A percentile compares a stretch with the other conserved stretches of the same genome.
Evolutionary conservation across 2,329 filamentous ascomycete genomes (phyloP).

Genomic region (Pezicula radicicola): DNA sequence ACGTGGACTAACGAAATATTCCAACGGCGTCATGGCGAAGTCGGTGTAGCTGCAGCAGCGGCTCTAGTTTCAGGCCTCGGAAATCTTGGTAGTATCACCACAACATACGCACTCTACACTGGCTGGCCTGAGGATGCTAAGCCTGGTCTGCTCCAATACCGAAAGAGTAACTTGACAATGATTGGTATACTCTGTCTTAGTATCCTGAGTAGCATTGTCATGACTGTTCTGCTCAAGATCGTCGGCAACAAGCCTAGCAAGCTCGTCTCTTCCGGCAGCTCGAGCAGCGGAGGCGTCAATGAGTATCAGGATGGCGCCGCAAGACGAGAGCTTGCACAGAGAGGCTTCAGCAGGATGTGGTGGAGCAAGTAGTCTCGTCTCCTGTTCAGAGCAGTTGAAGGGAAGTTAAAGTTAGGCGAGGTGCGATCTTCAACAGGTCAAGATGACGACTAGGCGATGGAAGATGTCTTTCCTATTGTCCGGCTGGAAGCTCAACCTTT

Average conservation of each 20-base stretch:
- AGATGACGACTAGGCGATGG: background rate
- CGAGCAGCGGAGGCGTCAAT: slow-evolving; percentile 35
- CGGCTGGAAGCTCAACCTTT: slow-evolving; percentile 17
- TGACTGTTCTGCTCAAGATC: slow-evolving; percentile 63
- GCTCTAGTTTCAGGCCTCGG: slow-evolving; percentile 85
- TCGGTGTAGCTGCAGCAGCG: slow-evolving; percentile 82
- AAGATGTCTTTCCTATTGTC: slow-evolving; percentile 5
- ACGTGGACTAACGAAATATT: slow-evolving; percentile 91
- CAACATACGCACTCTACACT: slow-evolving; percentile 84
- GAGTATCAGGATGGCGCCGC: slow-evolving; percentile 58
- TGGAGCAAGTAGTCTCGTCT: slow-evolving; percentile 19
- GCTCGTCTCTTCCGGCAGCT: slow-evolving; percentile 34
- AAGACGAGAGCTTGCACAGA: slow-evolving; percentile 52
- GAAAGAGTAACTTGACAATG: slow-evolving; percentile 84
- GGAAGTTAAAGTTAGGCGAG: background rate
- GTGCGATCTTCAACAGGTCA: slow-evolving; percentile 21
- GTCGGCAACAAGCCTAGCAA: slow-evolving; percentile 53
- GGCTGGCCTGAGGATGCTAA: slow-evolving; percentile 77
- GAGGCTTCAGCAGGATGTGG: slow-evolving; percentile 48
- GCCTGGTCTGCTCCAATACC: slow-evolving; percentile 68
- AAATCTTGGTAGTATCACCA: slow-evolving; percentile 81
- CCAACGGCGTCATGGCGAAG: slow-evolving; percentile 83
- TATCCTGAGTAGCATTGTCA: slow-evolving; percentile 67
- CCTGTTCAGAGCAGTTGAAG: background rate
- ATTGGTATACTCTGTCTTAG: slow-evolving; percentile 79